A percentile compares a stretch with the other conserved stretches of the same genome.
These are phyloP conservation scores for Fusarium nanum DNA, from an alignment of 2,329 filamentous ascomycete species.

Conservation along the genomic window DNA sequence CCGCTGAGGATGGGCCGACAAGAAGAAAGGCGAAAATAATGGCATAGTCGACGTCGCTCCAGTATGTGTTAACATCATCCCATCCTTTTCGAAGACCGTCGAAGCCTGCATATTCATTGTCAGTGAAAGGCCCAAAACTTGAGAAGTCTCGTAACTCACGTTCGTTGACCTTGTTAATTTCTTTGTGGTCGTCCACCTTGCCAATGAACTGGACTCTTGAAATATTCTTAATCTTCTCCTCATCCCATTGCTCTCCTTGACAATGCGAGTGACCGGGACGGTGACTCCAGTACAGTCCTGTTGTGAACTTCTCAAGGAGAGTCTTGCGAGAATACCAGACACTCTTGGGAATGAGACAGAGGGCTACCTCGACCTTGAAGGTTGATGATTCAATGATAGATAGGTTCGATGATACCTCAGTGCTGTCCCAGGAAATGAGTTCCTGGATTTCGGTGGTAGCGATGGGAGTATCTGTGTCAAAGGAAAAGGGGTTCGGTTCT, in stretches of 20 bases:
- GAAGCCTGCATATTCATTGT: neutral
- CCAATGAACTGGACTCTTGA: constrained; percentile 14
- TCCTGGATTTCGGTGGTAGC: neutral
- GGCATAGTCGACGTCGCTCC: constrained; percentile 26
- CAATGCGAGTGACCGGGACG: neutral
- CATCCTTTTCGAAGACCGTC: constrained; percentile 1
- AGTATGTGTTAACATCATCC: constrained; percentile 18
- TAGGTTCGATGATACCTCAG: neutral
- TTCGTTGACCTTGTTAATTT: neutral
- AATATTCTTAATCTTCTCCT: constrained; percentile 1
- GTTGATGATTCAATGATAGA: neutral
- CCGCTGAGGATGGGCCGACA: neutral
- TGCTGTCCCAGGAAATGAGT: constrained; percentile 6
- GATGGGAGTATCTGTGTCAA: neutral
- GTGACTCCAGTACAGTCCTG: constrained; percentile 16
- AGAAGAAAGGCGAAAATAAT: constrained; percentile 8
- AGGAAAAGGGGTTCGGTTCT: neutral
- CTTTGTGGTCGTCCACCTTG: neutral
- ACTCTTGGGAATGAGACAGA: constrained; percentile 18
- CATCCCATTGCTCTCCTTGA: constrained; percentile 3
- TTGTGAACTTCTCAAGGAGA: constrained; percentile 7
- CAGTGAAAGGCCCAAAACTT: neutral
- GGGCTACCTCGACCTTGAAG: constrained; percentile 5
- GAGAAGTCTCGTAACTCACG: neutral
- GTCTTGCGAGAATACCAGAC: constrained; percentile 17